Conservation (phyloP, 202 grass and related monocot genomes). For the Zizania palustris region DNA sequence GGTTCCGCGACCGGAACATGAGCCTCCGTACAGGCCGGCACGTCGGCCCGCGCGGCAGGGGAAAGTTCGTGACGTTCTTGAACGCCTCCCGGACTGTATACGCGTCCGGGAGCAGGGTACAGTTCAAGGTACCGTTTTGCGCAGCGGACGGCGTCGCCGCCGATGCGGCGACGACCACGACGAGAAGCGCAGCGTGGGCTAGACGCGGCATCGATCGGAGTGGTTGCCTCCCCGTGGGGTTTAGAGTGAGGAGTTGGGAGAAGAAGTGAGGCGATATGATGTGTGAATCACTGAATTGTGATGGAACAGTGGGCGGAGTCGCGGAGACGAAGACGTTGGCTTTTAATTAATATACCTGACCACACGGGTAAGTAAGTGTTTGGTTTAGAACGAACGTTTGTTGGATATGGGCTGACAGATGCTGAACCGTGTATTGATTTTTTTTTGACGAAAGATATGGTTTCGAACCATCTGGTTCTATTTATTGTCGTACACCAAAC, state of each 20-base stretch:
- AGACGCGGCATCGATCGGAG: background rate
- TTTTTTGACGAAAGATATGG: no score
- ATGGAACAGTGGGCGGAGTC: background rate
- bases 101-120: slow-evolving; percentile 45
- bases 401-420: no score
- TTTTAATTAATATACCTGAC: background rate
- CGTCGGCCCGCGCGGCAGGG: background rate
- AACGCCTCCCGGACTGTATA: slow-evolving; percentile 52
- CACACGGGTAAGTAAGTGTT: no score
- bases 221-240: background rate
- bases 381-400: no score
- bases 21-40: slow-evolving; percentile 45
- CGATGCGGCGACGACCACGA: slow-evolving; percentile 1
- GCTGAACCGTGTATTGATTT: no score
- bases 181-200: background rate
- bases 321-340: background rate
- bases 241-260: background rate
- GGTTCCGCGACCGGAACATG: slow-evolving; percentile 38
- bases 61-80: slow-evolving; percentile 46
- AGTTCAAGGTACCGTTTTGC: slow-evolving; percentile 21
- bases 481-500: no score
- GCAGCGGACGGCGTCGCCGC: background rate
- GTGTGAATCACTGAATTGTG: background rate
- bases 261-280: background rate
- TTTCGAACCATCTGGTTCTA: no score